phyloP scores from a whole-genome alignment of 2,329 filamentous ascomycete genomes.

The Hymenoscyphus linearis region DNA sequence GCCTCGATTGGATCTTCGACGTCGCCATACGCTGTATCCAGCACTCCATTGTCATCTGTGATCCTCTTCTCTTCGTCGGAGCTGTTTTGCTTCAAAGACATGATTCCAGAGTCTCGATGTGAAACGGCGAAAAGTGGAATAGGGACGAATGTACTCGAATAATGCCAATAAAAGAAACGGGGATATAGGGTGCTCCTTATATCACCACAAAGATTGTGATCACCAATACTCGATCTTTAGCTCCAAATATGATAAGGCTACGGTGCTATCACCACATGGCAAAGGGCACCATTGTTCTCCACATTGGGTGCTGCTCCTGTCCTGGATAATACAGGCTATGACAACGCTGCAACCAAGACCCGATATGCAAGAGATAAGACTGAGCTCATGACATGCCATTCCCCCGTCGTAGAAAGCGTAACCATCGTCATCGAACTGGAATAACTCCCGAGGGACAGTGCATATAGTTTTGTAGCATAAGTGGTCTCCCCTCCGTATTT shows the following conservation, averaged over 20 bases:
- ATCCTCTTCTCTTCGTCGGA: conserved; percentile 12
- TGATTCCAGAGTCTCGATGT: background rate
- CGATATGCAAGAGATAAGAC: background rate
- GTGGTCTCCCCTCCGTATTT: background rate
- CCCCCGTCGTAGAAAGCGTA: background rate
- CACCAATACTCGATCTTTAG: background rate
- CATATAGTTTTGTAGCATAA: background rate
- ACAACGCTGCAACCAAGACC: background rate
- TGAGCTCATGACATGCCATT: background rate
- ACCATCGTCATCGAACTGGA: background rate
- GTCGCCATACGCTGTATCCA: conserved; percentile 19
- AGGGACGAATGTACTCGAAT: background rate
- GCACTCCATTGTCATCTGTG: conserved; percentile 15
- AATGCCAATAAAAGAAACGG: background rate
- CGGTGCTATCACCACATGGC: background rate
- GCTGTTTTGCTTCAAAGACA: background rate
- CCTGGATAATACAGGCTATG: background rate
- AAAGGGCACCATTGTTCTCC: background rate
- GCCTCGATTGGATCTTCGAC: conserved; percentile 20
- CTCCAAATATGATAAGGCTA: background rate
- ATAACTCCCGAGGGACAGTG: background rate
- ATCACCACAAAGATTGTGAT: background rate
- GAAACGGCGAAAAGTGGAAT: background rate
- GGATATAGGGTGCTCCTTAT: background rate
- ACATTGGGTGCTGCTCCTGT: background rate